Base-by-base conservation (phyloP, 31 red algal species). In the Porphyra umbilicalis region DNA sequence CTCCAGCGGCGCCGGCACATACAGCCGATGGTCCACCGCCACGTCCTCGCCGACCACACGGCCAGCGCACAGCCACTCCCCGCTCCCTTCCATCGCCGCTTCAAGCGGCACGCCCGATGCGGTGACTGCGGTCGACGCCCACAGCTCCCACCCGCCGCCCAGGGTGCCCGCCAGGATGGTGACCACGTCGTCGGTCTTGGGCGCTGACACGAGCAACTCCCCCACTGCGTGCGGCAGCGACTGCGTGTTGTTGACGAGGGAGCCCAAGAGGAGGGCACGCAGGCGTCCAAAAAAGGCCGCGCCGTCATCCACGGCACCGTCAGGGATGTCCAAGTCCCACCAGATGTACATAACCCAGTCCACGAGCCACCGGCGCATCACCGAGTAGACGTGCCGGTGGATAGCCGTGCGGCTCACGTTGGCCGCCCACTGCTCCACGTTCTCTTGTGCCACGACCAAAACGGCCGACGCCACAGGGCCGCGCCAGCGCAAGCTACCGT, bases 321-420 rank as follows among this genome's bases (percentile, higher is more conserved):
- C 75, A 8, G 30, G 32, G 33, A 77, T 77, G 33, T 34, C 33
- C 32, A 77, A 9, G 9, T 77, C 75, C 75, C 75, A 77, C 75
- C 75, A 77, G 16, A 77, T 77, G 33, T 33, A 34, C 75, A 77
- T 77, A 9, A 77, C 33, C 75, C 75, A 77, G 33, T 77, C 75
- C 75, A 77, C 75, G 8, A 77, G 8, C 75, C 75, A 77, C 30
- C 75, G 75, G 9, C 75, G 75, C 9, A 34, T 6, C 9, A 6
- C 8, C 9, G 32, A 10, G 75, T 33, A 77, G 32, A 77, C 75
- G 15, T 77, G 75, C 75, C 75, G 30, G 33, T 77, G 30, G 9
- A 77, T 25, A 25, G 75, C 75, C 9, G 75, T 77, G 32, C 75
- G 75, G 15, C 75, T 77, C 8, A 77, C 75, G 15, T 14, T 34